phyloP scores from a whole-genome alignment of 345 rosid genomes.

The Populus davidiana region DNA sequence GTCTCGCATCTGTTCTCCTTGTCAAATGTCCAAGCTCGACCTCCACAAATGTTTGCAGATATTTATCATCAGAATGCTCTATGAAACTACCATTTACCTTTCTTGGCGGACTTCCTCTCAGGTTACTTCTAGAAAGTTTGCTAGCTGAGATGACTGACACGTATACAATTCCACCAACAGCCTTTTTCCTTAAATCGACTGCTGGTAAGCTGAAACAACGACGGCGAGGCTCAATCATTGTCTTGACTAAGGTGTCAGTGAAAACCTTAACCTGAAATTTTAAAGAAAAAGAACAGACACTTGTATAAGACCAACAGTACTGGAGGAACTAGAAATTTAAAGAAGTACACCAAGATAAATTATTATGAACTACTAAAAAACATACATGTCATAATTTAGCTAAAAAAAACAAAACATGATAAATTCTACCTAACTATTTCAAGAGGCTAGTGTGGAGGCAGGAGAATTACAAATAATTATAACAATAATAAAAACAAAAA shows the following conservation, averaged over 20 bases:
- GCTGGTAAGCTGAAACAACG: constrained; percentile 75
- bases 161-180: constrained; percentile 69
- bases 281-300: neutral
- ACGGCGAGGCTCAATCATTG: constrained; percentile 92
- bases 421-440: neutral
- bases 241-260: constrained; percentile 78
- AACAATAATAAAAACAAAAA: neutral
- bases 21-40: constrained; percentile 81
- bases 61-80: constrained; percentile 44
- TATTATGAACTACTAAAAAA: neutral
- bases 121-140: constrained; percentile 51
- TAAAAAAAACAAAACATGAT: neutral
- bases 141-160: constrained; percentile 75
- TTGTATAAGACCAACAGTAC: neutral
- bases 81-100: constrained; percentile 39
- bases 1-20: constrained; percentile 58
- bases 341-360: neutral
- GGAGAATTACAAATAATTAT: neutral
- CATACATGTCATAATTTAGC: neutral
- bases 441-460: neutral
- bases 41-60: constrained; percentile 80
- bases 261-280: constrained; percentile 59
- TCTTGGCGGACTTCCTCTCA: constrained; percentile 63
- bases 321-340: neutral
- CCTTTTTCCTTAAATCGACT: constrained; percentile 74